Evolutionary conservation across 192 early-diverging fungal species (phyloP).

Genomic region (Rhizophagus prolifer): DNA sequence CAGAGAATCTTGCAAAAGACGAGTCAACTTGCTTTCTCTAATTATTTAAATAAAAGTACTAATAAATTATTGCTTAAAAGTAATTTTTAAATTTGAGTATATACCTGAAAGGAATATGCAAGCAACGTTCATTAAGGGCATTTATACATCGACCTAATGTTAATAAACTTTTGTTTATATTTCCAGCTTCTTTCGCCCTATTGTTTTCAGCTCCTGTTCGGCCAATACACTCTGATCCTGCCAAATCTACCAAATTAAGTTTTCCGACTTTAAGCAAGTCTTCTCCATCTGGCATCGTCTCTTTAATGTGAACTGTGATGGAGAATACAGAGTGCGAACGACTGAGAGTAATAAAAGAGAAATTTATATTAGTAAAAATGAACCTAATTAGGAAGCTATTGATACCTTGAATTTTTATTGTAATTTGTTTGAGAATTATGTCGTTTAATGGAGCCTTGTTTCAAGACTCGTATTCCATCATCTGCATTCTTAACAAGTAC

Average conservation of each 20-base stretch:
- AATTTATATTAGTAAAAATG: not conserved
- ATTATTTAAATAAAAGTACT: not conserved
- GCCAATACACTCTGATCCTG: constrained; percentile 91
- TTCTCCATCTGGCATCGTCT: constrained; percentile 77
- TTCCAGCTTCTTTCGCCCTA: constrained; percentile 83
- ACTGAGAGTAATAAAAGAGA: constrained; percentile 43
- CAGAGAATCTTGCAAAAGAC: constrained; percentile 87
- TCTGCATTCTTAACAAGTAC: constrained; percentile 66
- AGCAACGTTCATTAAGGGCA: constrained; percentile 55
- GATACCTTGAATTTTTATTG: constrained; percentile 82
- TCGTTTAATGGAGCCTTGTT: constrained; percentile 70
- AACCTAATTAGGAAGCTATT: not conserved
- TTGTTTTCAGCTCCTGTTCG: constrained; percentile 83
- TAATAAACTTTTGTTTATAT: constrained; percentile 83
- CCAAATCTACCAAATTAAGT: constrained; percentile 93
- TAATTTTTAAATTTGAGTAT: no score
- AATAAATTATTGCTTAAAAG: no score
- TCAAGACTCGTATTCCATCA: constrained; percentile 74
- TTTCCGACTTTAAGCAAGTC: constrained; percentile 92
- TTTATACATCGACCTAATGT: constrained; percentile 74
- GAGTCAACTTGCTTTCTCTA: constrained; percentile 84
- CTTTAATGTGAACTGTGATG: constrained; percentile 86
- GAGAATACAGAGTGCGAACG: constrained; percentile 94
- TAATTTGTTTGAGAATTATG: constrained; percentile 83
- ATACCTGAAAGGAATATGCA: constrained; percentile 69